Evolutionary conservation across 495 filamentous ascomycete species (phyloP).

Genomic region (Viridothelium virens): DNA sequence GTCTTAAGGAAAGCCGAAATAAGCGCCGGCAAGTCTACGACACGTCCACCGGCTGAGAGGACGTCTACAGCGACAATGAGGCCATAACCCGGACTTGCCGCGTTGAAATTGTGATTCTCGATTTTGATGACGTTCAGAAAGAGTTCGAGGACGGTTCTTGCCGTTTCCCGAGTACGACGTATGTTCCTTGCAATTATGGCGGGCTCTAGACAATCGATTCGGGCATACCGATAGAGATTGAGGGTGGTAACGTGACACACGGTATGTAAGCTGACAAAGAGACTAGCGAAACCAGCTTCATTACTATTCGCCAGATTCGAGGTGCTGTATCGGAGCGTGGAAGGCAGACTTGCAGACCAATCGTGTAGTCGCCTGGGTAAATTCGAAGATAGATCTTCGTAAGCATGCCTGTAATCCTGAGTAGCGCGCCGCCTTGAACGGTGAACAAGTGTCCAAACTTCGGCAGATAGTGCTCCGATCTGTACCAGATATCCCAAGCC

Average conservation of each 20-base stretch:
- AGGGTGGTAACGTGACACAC: constrained; percentile 54
- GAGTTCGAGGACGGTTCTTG: neutral
- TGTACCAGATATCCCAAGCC: constrained; percentile 54
- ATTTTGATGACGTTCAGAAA: neutral
- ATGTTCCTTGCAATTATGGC: constrained; percentile 29
- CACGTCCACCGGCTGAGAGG: neutral
- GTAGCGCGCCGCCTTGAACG: constrained; percentile 45
- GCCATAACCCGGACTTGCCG: neutral
- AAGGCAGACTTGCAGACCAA: constrained; percentile 43
- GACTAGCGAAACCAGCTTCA: constrained; percentile 41
- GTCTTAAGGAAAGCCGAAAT: neutral
- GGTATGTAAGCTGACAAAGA: constrained; percentile 53
- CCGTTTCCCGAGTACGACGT: neutral
- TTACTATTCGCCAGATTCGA: constrained; percentile 46
- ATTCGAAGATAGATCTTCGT: constrained; percentile 45
- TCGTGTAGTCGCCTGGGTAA: constrained; percentile 44
- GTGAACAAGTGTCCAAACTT: constrained; percentile 52
- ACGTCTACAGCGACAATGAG: neutral
- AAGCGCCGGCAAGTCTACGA: neutral
- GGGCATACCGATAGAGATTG: constrained; percentile 55
- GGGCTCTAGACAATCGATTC: constrained; percentile 22
- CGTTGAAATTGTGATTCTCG: neutral
- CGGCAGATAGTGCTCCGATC: constrained; percentile 55
- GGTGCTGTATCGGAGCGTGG: constrained; percentile 41
- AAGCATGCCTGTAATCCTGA: constrained; percentile 37